Evolutionary conservation across 2,329 filamentous ascomycete genomes (phyloP), one percentile per base, ranked within the genome.

Genomic region (Grosmannia clavigera): DNA sequence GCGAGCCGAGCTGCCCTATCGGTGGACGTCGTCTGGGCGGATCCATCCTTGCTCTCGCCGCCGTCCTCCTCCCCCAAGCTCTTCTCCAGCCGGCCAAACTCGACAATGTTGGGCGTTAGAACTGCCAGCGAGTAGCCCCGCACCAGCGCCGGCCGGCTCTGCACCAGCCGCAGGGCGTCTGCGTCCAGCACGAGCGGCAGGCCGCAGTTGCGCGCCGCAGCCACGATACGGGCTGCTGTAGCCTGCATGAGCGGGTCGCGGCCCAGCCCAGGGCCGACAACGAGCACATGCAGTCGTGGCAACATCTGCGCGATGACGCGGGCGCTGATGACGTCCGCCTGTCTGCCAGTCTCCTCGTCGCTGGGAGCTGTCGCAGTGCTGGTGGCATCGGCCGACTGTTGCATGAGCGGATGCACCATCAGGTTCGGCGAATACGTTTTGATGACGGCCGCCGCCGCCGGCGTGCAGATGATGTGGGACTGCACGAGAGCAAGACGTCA

Each of bases 401-500:
- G 88, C 84, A 99, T 92, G 66, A 96, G 82, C 0, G 94, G 94
- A 72, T 97, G 94, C 12, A 99, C 94, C 92, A 99, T 99, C 33
- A 99, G 80, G 71, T 97, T 96, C 3, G 94, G 94, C 25, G 92
- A 96, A 76, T 97, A 99, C 4, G 90, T 90, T 77, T 99, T 99
- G 75, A 99, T 96, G 46, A 96, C 92, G 68, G 83, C 80, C 55
- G 81, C 90, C 3, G 94, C 94, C 59, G 82, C 87, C 11, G 89
- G 90, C 62, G 95, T 95, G 78, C 94, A 99, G 69, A 99, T 95
- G 64, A 99, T 87, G 75, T 96, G 92, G 64, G 87, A 90, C 90
- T 90, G 59, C 33, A 35, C 33, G 33, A 35, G 43, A n/a, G 43
- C 43, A 19, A 5, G 43, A 6, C 5, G 19, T 35, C 10, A 5